Evolutionary conservation across 768 basidiomycete genomes (phyloP).

Genomic region (Serendipita vermifera): DNA sequence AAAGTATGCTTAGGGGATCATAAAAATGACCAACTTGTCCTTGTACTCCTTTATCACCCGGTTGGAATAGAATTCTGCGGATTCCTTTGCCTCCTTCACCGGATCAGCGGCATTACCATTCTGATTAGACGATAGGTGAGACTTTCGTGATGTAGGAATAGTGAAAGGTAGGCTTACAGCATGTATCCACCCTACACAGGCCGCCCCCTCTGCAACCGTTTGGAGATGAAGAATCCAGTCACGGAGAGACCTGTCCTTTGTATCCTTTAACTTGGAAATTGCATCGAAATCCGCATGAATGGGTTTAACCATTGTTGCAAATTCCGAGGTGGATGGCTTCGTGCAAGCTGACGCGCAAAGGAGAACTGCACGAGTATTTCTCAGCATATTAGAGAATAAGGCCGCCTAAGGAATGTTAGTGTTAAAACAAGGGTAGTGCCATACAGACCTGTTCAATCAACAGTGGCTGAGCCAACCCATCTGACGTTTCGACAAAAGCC

Average conservation of each 20-base stretch:
- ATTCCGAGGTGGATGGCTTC: conserved; percentile 55
- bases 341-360: conserved; percentile 56
- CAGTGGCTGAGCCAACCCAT: conserved; percentile 49
- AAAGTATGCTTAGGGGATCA: background rate
- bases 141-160: background rate
- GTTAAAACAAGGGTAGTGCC: background rate
- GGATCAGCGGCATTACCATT: conserved; percentile 1
- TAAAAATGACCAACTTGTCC: conserved; percentile 53
- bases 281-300: conserved; percentile 60
- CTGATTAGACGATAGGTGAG: background rate
- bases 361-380: conserved; percentile 55
- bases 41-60: conserved; percentile 86
- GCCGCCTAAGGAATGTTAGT: conserved; percentile 37
- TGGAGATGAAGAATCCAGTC: conserved; percentile 76
- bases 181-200: conserved; percentile 78
- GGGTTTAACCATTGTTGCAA: conserved; percentile 48
- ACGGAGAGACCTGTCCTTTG: conserved; percentile 61
- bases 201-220: conserved; percentile 68
- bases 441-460: conserved; percentile 68
- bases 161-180: conserved; percentile 47
- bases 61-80: conserved; percentile 78
- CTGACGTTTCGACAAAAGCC: conserved; percentile 60
- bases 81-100: conserved; percentile 74
- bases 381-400: conserved; percentile 53
- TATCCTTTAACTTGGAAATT: conserved; percentile 70